phyloP scores from a whole-genome alignment of 352 stramenopile genomes.

The Globisporangium emineosum region DNA sequence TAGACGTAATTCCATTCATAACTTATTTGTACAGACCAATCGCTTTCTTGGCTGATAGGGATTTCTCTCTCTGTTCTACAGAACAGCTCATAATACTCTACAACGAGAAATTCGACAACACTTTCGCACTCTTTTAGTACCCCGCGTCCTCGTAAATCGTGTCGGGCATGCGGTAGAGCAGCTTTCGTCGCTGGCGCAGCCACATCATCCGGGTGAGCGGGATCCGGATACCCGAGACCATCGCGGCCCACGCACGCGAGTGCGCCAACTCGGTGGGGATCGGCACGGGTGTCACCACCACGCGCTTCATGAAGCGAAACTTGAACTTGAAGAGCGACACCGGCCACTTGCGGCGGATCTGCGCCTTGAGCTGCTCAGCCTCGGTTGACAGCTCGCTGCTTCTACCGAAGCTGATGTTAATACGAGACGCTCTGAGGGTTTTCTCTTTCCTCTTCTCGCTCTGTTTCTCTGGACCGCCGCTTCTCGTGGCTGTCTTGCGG shows the following conservation, averaged over 20 bases:
- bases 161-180: conserved; percentile 35
- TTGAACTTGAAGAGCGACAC: conserved; percentile 33
- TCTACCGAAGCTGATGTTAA: background rate
- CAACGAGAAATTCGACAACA: too few species aligned
- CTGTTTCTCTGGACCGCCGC: background rate
- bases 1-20: background rate
- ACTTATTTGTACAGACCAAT: background rate
- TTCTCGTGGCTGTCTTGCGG: background rate
- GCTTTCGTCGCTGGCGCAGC: conserved; percentile 26
- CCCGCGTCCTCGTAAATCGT: conserved; percentile 31
- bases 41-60: background rate
- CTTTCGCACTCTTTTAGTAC: too few species aligned
- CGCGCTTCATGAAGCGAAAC: conserved; percentile 29
- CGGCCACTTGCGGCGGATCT: conserved; percentile 18
- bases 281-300: conserved; percentile 42
- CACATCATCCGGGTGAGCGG: conserved; percentile 50
- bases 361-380: conserved; percentile 18
- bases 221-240: conserved; percentile 49
- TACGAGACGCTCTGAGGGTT: background rate
- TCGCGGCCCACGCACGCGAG: conserved; percentile 30
- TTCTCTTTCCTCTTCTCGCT: background rate
- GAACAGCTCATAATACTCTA: background rate
- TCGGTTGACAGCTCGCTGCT: conserved; percentile 3
- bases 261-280: conserved; percentile 33
- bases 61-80: background rate